phyloP scores from a whole-genome alignment of 225 moss, liverwort and hornwort species.

The Pseudisothecium myosuroides region DNA sequence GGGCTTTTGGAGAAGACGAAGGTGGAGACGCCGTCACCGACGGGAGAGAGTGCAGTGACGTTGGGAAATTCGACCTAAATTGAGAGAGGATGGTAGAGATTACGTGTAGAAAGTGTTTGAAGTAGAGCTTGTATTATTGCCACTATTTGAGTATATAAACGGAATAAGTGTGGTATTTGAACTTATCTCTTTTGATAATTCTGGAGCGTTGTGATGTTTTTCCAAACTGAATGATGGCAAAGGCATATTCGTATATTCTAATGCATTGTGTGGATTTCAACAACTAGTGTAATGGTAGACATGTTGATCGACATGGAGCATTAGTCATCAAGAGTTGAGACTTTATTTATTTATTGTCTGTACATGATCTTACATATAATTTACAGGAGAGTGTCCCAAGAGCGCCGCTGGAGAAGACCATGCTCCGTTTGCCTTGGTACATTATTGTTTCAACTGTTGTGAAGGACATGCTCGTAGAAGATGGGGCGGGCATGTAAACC shows the following conservation, averaged over 20 bases:
- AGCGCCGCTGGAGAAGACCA: neutral
- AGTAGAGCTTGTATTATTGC: neutral
- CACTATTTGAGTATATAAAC: neutral
- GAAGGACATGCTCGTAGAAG: conserved; percentile 43
- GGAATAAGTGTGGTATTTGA: neutral
- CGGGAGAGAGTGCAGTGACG: conserved; percentile 1
- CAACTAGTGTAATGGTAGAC: neutral
- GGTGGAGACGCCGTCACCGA: neutral
- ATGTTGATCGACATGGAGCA: neutral
- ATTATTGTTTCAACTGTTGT: neutral
- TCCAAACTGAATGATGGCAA: too few species aligned
- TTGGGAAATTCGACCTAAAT: conserved; percentile 1
- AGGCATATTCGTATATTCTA: neutral
- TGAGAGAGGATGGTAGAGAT: neutral
- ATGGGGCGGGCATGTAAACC: conserved; percentile 43
- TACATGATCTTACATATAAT: neutral
- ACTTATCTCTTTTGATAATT: neutral
- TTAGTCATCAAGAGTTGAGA: neutral
- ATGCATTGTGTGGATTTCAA: neutral
- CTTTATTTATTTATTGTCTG: neutral
- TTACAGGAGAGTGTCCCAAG: neutral
- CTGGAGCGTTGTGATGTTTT: neutral
- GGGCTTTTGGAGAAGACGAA: conserved; percentile 8
- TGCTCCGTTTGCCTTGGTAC: neutral
- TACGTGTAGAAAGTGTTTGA: neutral